These are phyloP conservation scores for Neocucurbitaria cava DNA, from an alignment of 2,329 filamentous ascomycete genomes.

Conservation along the genomic window DNA sequence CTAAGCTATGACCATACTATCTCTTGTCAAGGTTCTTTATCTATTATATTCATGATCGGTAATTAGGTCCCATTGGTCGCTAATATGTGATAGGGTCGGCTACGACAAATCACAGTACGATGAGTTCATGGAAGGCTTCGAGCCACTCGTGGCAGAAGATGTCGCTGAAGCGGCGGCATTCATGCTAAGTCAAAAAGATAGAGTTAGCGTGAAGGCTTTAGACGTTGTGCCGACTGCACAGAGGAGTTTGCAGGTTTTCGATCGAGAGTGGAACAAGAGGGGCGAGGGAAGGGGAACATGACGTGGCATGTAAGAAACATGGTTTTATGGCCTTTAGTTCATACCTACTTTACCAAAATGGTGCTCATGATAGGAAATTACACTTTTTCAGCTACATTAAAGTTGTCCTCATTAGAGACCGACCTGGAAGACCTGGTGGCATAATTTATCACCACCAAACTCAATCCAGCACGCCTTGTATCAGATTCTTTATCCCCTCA, in stretches of 20 bases:
- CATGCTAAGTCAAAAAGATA: conserved; percentile 52
- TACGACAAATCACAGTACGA: conserved; percentile 53
- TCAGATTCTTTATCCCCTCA: conserved; percentile 45
- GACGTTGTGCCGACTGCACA: conserved; percentile 57
- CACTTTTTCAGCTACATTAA: too few species aligned
- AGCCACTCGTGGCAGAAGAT: conserved; percentile 54
- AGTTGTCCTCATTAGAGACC: too few species aligned
- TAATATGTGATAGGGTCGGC: conserved; percentile 38
- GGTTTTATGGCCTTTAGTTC: too few species aligned
- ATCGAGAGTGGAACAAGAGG: conserved; percentile 42
- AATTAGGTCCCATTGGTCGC: neutral
- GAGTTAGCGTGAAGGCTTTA: conserved; percentile 55
- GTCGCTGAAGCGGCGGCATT: conserved; percentile 53
- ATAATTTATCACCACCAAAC: too few species aligned
- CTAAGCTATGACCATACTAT: too few species aligned
- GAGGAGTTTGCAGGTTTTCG: conserved; percentile 47
- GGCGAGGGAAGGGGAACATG: conserved; percentile 1
- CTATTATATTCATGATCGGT: too few species aligned
- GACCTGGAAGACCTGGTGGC: too few species aligned
- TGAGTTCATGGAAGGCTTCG: conserved; percentile 55
- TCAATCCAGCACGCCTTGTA: conserved; percentile 34
- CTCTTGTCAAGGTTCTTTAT: too few species aligned
- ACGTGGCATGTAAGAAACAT: neutral
- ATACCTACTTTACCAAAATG: too few species aligned
- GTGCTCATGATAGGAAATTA: too few species aligned